These are phyloP conservation scores for Sordariomycetes sp. DNA, from an alignment of 2,329 filamentous ascomycete species.

Conservation along the genomic window DNA sequence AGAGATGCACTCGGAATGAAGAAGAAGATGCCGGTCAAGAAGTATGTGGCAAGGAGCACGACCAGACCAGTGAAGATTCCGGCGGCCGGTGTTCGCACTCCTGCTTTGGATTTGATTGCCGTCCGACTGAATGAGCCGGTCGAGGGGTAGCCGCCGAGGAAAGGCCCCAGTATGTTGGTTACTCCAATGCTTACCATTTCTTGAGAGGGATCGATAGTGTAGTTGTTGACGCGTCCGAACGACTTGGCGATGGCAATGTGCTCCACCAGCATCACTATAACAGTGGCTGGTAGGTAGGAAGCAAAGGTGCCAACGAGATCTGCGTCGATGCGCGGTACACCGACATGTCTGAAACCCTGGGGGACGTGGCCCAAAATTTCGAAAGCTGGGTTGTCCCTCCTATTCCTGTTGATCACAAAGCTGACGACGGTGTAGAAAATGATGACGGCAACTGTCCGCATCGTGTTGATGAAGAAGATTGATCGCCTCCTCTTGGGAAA, in stretches of 20 bases:
- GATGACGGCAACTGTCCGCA: constrained; percentile 87
- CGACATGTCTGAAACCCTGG: constrained; percentile 75
- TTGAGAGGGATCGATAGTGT: constrained; percentile 88
- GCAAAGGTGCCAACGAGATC: constrained; percentile 61
- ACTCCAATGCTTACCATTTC: constrained; percentile 92
- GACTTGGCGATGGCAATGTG: constrained; percentile 97
- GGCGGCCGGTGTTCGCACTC: constrained; percentile 85
- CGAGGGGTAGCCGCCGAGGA: constrained; percentile 83
- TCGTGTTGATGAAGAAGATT: constrained; percentile 84
- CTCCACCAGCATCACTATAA: constrained; percentile 90
- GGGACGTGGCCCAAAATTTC: constrained; percentile 69
- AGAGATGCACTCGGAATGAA: constrained; percentile 81
- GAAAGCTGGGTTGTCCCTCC: constrained; percentile 56
- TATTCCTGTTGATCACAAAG: constrained; percentile 70
- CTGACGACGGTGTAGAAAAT: constrained; percentile 87
- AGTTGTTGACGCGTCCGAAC: constrained; percentile 92
- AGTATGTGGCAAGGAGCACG: constrained; percentile 84
- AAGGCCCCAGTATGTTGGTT: constrained; percentile 81
- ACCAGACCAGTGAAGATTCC: constrained; percentile 81
- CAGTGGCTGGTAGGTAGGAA: constrained; percentile 67
- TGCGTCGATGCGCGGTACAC: constrained; percentile 59
- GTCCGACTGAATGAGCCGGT: constrained; percentile 95
- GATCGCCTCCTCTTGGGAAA: constrained; percentile 61
- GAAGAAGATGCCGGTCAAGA: constrained; percentile 80
- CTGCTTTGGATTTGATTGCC: constrained; percentile 94